Evolutionary conservation across 257 asterid species (phyloP).

Genomic region (Solanum bulbocastanum): DNA sequence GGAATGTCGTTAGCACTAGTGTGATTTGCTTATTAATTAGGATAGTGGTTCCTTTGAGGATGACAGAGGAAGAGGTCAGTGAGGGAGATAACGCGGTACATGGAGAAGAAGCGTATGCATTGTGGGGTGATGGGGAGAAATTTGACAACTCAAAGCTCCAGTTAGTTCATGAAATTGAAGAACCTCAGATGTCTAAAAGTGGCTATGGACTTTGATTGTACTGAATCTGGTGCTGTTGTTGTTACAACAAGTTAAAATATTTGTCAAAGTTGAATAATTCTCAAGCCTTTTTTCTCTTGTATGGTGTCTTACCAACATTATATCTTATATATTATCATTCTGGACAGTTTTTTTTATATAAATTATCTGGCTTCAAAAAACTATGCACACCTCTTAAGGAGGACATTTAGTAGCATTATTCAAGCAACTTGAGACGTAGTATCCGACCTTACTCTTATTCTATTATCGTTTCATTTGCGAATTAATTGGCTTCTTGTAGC

Average conservation of each 20-base stretch:
- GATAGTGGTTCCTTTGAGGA: slow-evolving; percentile 35
- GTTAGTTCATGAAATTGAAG: slow-evolving; percentile 27
- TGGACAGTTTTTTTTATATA: neutral
- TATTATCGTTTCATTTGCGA: neutral
- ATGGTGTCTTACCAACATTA: neutral
- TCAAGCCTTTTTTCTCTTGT: neutral
- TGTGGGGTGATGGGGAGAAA: slow-evolving; percentile 78
- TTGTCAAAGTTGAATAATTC: neutral
- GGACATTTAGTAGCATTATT: neutral
- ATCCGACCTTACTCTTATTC: too few species aligned
- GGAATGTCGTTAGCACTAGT: slow-evolving; percentile 42
- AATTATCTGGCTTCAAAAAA: neutral
- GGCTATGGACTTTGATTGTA: neutral
- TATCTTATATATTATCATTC: neutral
- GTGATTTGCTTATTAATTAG: slow-evolving; percentile 49
- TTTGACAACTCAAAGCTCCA: slow-evolving; percentile 32
- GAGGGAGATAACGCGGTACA: slow-evolving; percentile 69
- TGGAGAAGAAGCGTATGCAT: slow-evolving; percentile 74
- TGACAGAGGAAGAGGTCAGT: slow-evolving; percentile 40
- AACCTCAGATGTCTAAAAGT: slow-evolving; percentile 8
- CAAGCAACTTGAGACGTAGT: too few species aligned
- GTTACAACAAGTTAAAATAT: neutral
- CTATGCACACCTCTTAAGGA: neutral
- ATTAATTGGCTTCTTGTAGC: neutral
- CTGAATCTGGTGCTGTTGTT: neutral